Base-by-base conservation (phyloP, 2,329 filamentous ascomycete species). In the Claviceps sp. region DNA sequence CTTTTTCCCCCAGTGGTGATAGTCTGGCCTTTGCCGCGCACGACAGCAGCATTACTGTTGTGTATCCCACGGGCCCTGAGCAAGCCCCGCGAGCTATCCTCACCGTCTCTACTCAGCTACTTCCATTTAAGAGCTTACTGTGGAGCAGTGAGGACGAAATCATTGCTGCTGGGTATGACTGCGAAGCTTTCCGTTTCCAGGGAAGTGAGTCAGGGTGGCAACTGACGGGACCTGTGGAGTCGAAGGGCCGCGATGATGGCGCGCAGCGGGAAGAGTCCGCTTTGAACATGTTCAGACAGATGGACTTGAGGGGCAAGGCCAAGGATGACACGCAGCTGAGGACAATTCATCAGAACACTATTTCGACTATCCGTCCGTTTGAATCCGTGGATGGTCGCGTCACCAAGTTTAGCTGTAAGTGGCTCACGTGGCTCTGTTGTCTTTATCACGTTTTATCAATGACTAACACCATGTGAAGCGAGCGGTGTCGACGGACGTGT, bases 211-310 rank as follows among this genome's bases (percentile, higher is more conserved):
- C 72, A 37, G 90, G 91, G 44, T 98, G 93, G 93, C 79, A 89
- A 63, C 73, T 96, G 40, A 79, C 78, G 38, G 90, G 89, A 36
- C 85, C 87, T 4, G 72, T 97, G 55, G 90, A 96, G 71, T 73
- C 74, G 48, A 89, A 90, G 70, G 75, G 79, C 48, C 72, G 77
- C 5, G 84, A 79, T 43, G 67, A 75, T 52, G 82, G 77, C 53
- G 78, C 80, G 52, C 72, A 74, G 54, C 78, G 85, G 36, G 93
- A 97, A 70, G 93, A 97, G 67, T 93, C 87, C 58, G 93, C 93
- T 24, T 74, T 96, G 67, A 95, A 97, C 70, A 95, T 97, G 89
- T 98, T 98, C 73, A 82, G 83, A 62, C 90, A 96, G 73, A 97
- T 98, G 93, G 93, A 98, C 69, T 77, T 98, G 58, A 95, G 93